A percentile compares a stretch with the other conserved stretches of the same genome.
Evolutionary conservation across 2,329 filamentous ascomycete species (phyloP).

Genomic region (Cladophialophora exuberans): DNA sequence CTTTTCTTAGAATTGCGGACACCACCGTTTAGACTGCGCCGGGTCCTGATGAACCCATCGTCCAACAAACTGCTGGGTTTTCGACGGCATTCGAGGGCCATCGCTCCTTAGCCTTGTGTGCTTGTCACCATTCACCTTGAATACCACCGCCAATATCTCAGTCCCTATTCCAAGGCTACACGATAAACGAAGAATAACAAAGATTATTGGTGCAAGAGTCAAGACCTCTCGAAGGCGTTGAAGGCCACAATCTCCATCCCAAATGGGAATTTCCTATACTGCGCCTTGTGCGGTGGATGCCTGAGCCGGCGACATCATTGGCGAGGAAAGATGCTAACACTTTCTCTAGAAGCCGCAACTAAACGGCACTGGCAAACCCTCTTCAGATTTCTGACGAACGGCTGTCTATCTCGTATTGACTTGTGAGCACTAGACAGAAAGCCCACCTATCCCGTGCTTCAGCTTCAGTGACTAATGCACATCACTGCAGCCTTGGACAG

Average conservation of each 20-base stretch:
- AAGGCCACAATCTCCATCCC: conserved; percentile 10
- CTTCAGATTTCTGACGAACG: not conserved
- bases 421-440: conserved; percentile 21
- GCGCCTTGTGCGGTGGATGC: conserved; percentile 12
- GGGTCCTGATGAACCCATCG: too few species aligned
- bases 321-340: not conserved
- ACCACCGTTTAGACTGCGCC: too few species aligned
- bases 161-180: too few species aligned
- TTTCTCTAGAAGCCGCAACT: not conserved
- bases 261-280: conserved; percentile 11
- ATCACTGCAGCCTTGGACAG: conserved; percentile 13
- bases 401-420: too few species aligned
- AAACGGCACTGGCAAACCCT: conserved; percentile 1
- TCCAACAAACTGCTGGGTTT: too few species aligned
- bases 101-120: not conserved
- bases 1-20: conserved; percentile 19
- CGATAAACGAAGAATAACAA: conserved; percentile 10
- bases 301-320: not conserved
- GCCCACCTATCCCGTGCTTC: not conserved
- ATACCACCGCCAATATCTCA: too few species aligned
- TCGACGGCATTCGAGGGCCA: too few species aligned
- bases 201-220: conserved; percentile 2
- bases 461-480: conserved; percentile 9
- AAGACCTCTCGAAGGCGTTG: not conserved
- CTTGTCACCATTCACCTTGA: not conserved